phyloP scores from a whole-genome alignment of 2,329 filamentous ascomycete species.

The Xylariaceae sp. region DNA sequence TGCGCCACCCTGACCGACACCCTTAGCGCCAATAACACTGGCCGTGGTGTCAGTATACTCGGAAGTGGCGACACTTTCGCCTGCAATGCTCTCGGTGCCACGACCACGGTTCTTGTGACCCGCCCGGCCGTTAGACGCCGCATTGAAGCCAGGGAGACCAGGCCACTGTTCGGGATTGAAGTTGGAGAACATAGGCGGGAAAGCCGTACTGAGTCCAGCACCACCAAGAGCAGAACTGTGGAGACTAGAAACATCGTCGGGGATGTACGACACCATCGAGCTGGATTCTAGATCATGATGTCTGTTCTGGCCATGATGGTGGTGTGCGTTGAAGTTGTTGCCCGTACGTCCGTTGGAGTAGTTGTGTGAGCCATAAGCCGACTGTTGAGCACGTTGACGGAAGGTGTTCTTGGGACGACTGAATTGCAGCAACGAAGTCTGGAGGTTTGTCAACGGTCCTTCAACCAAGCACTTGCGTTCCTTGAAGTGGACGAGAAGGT shows the following conservation, averaged over 20 bases:
- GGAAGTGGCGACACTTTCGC: constrained; percentile 86
- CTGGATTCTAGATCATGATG: constrained; percentile 65
- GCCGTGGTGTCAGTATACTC: constrained; percentile 81
- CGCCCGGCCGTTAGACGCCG: constrained; percentile 51
- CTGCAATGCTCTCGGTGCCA: constrained; percentile 73
- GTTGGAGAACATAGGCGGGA: constrained; percentile 91
- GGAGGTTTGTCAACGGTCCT: constrained; percentile 90
- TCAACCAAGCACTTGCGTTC: constrained; percentile 94
- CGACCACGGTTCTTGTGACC: constrained; percentile 63
- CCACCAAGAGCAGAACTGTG: constrained; percentile 88
- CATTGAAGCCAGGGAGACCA: constrained; percentile 60
- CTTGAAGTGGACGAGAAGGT: constrained; percentile 92
- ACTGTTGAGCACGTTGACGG: constrained; percentile 73
- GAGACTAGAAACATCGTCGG: constrained; percentile 93
- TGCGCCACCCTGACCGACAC: constrained; percentile 77
- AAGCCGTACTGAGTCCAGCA: constrained; percentile 72
- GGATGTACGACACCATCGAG: constrained; percentile 91
- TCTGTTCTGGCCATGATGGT: constrained; percentile 37
- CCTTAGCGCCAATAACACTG: constrained; percentile 70
- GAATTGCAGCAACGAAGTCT: constrained; percentile 91
- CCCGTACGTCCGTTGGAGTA: constrained; percentile 33
- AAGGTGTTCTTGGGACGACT: constrained; percentile 89
- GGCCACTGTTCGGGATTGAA: constrained; percentile 90
- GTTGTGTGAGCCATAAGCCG: constrained; percentile 55
- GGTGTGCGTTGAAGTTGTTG: constrained; percentile 25